These are phyloP conservation scores for Ogataea nitratoaversa DNA, from an alignment of 805 yeast species.

Conservation along the genomic window DNA sequence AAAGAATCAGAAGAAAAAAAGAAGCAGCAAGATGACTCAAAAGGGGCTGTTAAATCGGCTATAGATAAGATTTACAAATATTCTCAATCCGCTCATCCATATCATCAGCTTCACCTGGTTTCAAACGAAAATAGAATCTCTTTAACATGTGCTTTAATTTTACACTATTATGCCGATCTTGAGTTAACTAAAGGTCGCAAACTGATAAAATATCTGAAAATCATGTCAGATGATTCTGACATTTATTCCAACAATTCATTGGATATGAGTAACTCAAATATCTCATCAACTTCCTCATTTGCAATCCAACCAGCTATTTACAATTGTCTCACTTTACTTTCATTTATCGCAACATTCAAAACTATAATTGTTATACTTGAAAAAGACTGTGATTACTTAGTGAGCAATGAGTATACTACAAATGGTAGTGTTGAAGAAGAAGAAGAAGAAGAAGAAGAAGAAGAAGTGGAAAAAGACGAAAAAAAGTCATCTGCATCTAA, in stretches of 20 bases:
- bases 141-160: constrained; percentile 27
- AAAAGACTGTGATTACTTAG: constrained; percentile 13
- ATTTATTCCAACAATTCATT: no score
- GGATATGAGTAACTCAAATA: neutral
- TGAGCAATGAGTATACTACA: neutral
- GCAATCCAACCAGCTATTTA: neutral
- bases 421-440: neutral
- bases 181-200: constrained; percentile 18
- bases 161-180: constrained; percentile 23
- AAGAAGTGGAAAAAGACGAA: no score
- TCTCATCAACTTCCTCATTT: neutral
- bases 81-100: constrained; percentile 9
- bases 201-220: constrained; percentile 23
- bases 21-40: constrained; percentile 3
- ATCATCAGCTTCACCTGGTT: constrained; percentile 14
- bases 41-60: constrained; percentile 6
- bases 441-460: no score
- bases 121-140: constrained; percentile 29
- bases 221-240: no score
- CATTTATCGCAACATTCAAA: constrained; percentile 26
- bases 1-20: constrained; percentile 8
- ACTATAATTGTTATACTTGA: constrained; percentile 19
- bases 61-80: constrained; percentile 15
- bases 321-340: constrained; percentile 25
- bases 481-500: no score